Evolutionary conservation across 2,329 filamentous ascomycete genomes (phyloP), one percentile per base, ranked within the genome.

Genomic region (Aaosphaeria pasadenensis): DNA sequence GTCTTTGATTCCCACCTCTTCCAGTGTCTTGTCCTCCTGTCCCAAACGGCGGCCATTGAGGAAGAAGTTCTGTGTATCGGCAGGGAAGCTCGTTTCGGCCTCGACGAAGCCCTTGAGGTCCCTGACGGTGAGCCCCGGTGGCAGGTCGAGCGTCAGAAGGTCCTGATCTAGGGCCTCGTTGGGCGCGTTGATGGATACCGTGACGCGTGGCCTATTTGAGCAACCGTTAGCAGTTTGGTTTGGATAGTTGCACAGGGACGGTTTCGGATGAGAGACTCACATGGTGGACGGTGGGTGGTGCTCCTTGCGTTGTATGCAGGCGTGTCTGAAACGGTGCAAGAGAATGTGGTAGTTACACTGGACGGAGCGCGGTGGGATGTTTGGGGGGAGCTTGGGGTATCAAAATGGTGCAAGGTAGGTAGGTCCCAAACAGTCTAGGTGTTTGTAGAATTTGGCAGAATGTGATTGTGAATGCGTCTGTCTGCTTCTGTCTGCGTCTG

Each of bases 81-180:
- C 80, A 30, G 88, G 83, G 58, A 95, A 85, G 60, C 78, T 77
- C 43, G 87, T 87, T 72, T 97, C 92, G 71, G 85, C 88, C 68
- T 94, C 84, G 66, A 99, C 87, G 65, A 90, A 88, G 66, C 86
- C 88, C 72, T 95, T 95, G 57, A 99, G 82, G 45, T 90, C 86
- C 62, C 86, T 86, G 59, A 97, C 74, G 42, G 89, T 89, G 78
- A 94, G 90, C 62, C 89, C 88, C 39, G 85, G 80, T 52, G 87
- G 87, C 57, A 96, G 84, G 61, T 96, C 90, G 57, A 95, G 82
- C 48, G 84, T 86, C 60, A 96, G 78, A 64, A 95, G 81, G 64
- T 90, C 88, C 55, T 86, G 82, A 67, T 90, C 86, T 50, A 76
- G 64, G 58, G 75, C 73, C 66, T 84, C 78, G 67, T 88, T 84